Percentiles rank a stretch among this genome's conserved stretches.
Evolutionary conservation across 192 early-diverging fungal genomes (phyloP).

Genomic region (Pecoramyces ruminantium): DNA sequence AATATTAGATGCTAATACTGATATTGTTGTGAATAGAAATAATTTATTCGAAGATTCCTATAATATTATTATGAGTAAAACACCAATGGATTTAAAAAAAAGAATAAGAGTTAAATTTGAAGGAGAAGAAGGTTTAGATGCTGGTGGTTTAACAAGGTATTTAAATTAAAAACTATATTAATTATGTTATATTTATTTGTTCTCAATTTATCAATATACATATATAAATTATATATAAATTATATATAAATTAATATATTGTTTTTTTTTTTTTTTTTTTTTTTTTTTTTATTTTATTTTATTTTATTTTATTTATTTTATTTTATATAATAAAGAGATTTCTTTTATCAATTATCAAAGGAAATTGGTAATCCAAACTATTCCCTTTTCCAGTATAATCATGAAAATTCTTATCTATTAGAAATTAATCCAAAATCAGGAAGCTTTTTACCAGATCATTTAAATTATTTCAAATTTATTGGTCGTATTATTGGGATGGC

Average conservation of each 20-base stretch:
- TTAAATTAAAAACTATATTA: background rate
- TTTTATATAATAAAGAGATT: constrained; percentile 44
- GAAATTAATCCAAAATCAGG: constrained; percentile 92
- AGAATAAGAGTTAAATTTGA: constrained; percentile 96
- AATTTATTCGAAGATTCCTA: constrained; percentile 90
- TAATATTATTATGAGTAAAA: constrained; percentile 84
- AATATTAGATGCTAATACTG: background rate
- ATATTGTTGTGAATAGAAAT: constrained; percentile 13
- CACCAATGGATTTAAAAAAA: constrained; percentile 81
- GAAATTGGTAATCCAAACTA: constrained; percentile 98
- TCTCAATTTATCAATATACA: too few species aligned
- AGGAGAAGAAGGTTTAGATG: constrained; percentile 94
- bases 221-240: background rate
- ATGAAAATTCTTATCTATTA: constrained; percentile 85
- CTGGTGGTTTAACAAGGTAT: constrained; percentile 83
- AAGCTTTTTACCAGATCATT: constrained; percentile 77
- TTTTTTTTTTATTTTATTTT: too few species aligned
- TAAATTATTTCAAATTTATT: constrained; percentile 97
- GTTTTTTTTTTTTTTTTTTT: too few species aligned
- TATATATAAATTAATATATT: background rate
- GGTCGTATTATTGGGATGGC: constrained; percentile 88
- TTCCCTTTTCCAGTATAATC: constrained; percentile 90
- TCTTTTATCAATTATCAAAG: constrained; percentile 92
- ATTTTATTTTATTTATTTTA: background rate
- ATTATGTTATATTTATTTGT: background rate